These are phyloP conservation scores for Agaricus subrufescens DNA, from an alignment of 768 basidiomycete species.

Conservation along the genomic window DNA sequence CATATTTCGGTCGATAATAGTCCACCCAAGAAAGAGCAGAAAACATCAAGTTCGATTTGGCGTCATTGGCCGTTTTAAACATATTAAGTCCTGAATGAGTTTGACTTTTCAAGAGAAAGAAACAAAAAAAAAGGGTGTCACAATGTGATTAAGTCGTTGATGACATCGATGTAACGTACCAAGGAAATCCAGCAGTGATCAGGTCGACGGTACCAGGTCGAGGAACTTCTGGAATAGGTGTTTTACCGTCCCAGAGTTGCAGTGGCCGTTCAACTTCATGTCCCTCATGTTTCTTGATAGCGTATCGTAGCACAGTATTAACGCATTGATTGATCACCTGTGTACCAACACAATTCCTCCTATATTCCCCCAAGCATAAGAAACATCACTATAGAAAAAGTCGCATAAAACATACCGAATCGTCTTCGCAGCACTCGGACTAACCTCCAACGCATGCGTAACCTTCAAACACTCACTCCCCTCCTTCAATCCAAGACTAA, in stretches of 20 bases:
- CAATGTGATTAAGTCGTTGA: neutral
- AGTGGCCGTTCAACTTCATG: constrained; percentile 34
- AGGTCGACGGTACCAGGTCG: constrained; percentile 53
- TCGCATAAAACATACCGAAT: constrained; percentile 38
- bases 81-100: constrained; percentile 71
- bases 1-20: constrained; percentile 34
- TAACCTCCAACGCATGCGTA: constrained; percentile 66
- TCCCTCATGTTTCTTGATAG: constrained; percentile 45
- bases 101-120: constrained; percentile 42
- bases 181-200: constrained; percentile 71
- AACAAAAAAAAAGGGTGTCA: neutral
- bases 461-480: constrained; percentile 49
- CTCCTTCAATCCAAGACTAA: constrained; percentile 53
- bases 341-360: constrained; percentile 47
- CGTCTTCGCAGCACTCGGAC: constrained; percentile 71
- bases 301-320: constrained; percentile 56
- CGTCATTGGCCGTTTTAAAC: constrained; percentile 62
- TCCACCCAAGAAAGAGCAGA: constrained; percentile 53
- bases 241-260: constrained; percentile 33
- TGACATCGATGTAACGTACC: constrained; percentile 33
- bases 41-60: constrained; percentile 64
- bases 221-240: constrained; percentile 39
- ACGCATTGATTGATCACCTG: constrained; percentile 68
- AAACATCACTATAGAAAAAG: neutral
- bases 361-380: constrained; percentile 18